Evolutionary conservation across 345 rosid genomes (phyloP), one percentile per base, ranked within the genome.

Genomic region (Rhodamnia argentea): DNA sequence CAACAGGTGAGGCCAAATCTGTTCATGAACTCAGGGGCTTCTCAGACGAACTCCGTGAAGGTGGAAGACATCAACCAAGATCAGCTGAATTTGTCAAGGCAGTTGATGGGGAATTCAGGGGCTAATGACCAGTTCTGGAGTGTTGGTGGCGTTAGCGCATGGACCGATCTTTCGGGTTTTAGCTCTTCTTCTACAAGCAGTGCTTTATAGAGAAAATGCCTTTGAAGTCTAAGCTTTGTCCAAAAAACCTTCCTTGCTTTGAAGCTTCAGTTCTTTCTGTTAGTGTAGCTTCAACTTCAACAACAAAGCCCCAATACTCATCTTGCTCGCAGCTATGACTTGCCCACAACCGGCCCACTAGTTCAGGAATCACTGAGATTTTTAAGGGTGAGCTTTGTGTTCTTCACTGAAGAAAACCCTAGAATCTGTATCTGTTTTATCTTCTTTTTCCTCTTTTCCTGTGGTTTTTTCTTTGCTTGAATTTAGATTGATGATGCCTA

Each of bases 91-190:
- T 86, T 92, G 89, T 90, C 97, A 23, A 92, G 93, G 89, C 95
- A 92, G 84, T 87, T 92, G 83, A 3, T 88, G 87, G 96, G 95
- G 87, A 85, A 87, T 64, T 89, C 82, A 56, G 94, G 92, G 51
- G 86, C 24, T 53, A 83, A 90, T 84, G 93, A 90, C 81, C 93
- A 93, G 74, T 92, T 89, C 87, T 89, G 94, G 94, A 70, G 78
- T 83, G 74, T 52, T 22, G 57, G 60, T 53, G 74, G 87, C 15
- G 23, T 58, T 85, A 56, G 84, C 86, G 85, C 92, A 59, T 93
- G 94, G 96, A 91, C 90, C 13, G 94, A 92, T 91, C 89, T 88
- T 86, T 93, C 94, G 6, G 91, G 91, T 87, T 94, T 93, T 82
- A 91, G 92, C 86, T 91, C 95, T 82, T 93, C 95, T 85, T 92